A percentile compares a stretch with the other conserved stretches of the same genome.
Conservation (phyloP, 768 basidiomycete genomes). For the Saitozyma sp. region DNA sequence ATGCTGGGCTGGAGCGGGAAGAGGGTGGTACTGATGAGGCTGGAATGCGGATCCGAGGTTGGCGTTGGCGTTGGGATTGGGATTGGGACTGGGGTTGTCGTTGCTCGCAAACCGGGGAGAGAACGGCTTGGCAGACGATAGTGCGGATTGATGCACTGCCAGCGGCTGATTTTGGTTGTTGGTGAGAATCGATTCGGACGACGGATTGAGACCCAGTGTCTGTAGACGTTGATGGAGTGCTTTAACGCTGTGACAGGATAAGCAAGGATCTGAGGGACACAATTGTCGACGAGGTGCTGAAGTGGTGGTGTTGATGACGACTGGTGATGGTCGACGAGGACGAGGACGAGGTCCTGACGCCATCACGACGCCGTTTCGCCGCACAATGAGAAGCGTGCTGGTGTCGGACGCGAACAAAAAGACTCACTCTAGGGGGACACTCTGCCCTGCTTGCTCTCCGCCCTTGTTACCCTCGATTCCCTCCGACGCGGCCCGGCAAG, state of each 20-base stretch:
- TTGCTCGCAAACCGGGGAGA: conserved; percentile 3
- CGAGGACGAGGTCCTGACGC: too few relatives aligned
- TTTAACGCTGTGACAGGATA: conserved; percentile 1
- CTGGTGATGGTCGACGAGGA: too few relatives aligned
- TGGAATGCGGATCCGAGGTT: conserved; percentile 1
- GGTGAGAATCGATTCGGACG: conserved; percentile 9
- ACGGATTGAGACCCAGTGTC: conserved; percentile 13
- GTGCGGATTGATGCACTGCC: neutral
- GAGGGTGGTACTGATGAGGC: conserved; percentile 4
- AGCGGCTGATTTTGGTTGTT: too few relatives aligned
- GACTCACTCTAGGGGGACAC: conserved; percentile 32
- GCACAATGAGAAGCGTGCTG: too few relatives aligned
- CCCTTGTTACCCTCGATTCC: neutral
- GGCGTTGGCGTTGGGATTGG: conserved; percentile 3
- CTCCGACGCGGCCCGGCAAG: conserved; percentile 3
- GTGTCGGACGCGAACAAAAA: neutral
- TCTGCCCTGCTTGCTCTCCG: conserved; percentile 3
- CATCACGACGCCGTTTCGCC: too few relatives aligned
- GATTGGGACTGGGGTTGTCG: conserved; percentile 4
- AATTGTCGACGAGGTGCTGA: neutral
- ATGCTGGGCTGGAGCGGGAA: conserved; percentile 4
- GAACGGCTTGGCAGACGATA: neutral
- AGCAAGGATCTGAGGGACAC: neutral
- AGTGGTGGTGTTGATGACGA: too few relatives aligned
- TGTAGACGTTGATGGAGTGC: conserved; percentile 16